Evolutionary conservation across 495 filamentous ascomycete species (phyloP), one percentile per base, ranked within the genome.

Genomic region (Tuber borchii): DNA sequence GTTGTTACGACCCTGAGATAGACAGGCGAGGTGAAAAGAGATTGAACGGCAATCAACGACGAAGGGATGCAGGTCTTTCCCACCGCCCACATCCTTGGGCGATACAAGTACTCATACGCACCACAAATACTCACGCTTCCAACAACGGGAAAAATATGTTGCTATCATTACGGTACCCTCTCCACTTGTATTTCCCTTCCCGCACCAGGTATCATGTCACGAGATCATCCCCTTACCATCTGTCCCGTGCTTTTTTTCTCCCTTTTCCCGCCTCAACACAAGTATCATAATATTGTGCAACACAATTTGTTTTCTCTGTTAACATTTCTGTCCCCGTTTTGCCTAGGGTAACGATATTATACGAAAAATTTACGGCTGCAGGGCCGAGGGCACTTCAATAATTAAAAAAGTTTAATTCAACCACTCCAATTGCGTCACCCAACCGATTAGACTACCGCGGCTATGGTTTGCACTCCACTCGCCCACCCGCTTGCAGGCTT

Each of bases 11-110:
- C 31, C 12, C 26, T 12, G 31, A 14, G n/a, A n/a, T 12, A 9
- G n/a, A 56, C 51, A 26, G 48, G n/a, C 48, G 48, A 61, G n/a
- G 31, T 31, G 56, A 65, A 65, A 65, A 31, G 56, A 26, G 31
- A 71, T 76, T 72, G 75, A 75, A 79, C 76, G 75, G 39, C 72
- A 75, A 61, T 16, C 45, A 20, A 56, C 22, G 22, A 12, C 8
- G 22, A 56, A n/a, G n/a, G 48, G 48, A n/a, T 9, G 31, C 69
- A 48, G 44, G 48, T 65, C 39, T 71, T 74, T 77, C 76, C 37
- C 75, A 74, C 76, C 42, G 72, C 72, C 75, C 61, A 48, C 78
- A 26, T 17, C 56, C 69, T 75, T 70, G 42, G n/a, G 45, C 71
- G 71, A 73, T 71, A 45, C 17, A 20, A n/a, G n/a, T n/a, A n/a